Conservation (phyloP, 305 asterid species). For the Andrographis paniculata region DNA sequence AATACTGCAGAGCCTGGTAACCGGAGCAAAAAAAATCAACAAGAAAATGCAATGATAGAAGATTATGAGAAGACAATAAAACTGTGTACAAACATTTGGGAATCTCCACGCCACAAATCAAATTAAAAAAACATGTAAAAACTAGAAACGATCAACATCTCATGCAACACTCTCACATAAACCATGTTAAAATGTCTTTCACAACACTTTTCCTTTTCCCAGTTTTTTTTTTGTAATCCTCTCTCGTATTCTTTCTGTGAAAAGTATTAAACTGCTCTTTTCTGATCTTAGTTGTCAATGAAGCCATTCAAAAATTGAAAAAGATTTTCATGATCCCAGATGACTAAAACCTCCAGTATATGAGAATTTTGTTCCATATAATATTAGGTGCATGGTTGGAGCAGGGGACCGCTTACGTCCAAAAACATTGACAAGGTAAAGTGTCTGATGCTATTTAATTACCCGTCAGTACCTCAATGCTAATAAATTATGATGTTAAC, state of each 20-base stretch:
- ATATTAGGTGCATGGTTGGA: background rate
- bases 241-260: background rate
- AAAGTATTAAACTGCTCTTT: background rate
- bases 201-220: background rate
- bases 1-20: too few species aligned
- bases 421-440: slow-evolving; percentile 3
- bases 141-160: background rate
- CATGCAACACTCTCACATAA: background rate
- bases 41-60: background rate
- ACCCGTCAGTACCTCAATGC: background rate
- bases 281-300: background rate
- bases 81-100: background rate
- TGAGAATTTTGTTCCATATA: background rate
- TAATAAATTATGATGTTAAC: slow-evolving; percentile 2
- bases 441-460: background rate
- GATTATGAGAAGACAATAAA: too few species aligned
- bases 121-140: background rate
- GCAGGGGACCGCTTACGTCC: slow-evolving; percentile 1
- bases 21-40: background rate
- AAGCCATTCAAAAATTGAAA: too few species aligned
- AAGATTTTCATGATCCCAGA: background rate
- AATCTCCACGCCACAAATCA: background rate
- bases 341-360: background rate
- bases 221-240: background rate
- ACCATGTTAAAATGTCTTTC: slow-evolving; percentile 8